Evolutionary conservation across 441 rosid species (phyloP), one percentile per base, ranked within the genome.

Genomic region (Kokia cookei): DNA sequence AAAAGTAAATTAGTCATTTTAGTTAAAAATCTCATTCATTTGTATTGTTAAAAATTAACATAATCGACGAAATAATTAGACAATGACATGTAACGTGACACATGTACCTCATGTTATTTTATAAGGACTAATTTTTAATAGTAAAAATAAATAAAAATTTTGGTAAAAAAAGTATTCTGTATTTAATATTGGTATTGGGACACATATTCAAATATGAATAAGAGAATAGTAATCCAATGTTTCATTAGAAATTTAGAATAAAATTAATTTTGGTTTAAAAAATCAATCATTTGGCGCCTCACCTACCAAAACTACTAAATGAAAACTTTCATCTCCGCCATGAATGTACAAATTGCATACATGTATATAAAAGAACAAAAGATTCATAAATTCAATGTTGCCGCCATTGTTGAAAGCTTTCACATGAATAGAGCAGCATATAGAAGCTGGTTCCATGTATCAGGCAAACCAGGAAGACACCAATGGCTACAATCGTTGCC

Each of bases 401-500:
- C 45, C 64, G 43, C 65, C 48, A 53, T 57, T 71, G 45, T 29
- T 58, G 74, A 61, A 74, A 62, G 59, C 26, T 72, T 74, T 93
- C 85, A 92, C 90, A 79, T 87, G 6, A 83, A 63, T 7, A 92
- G 90, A 72, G 97, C 91, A 73, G 89, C 91, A 77, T 88, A 88
- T 32, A 90, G 75, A 66, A 88, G 91, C 59, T 90, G 92, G 81
- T 88, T 90, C 94, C 94, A 88, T 53, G 90, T 85, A 83, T 90
- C 94, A 0, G 94, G 94, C 77, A 90, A 75, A 22, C 94, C 91
- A 26, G 94, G 94, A 73, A 90, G 92, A 80, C 92, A 86, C 92
- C 94, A 88, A 24, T 90, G 92, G 76, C 94, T 90, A 76, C 92
- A 88, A 51, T 88, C 94, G 0, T 55, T 85, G 60, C 87, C 81